These are phyloP conservation scores for Apiosordaria backusii DNA, from an alignment of 495 filamentous ascomycete species.

Conservation along the genomic window DNA sequence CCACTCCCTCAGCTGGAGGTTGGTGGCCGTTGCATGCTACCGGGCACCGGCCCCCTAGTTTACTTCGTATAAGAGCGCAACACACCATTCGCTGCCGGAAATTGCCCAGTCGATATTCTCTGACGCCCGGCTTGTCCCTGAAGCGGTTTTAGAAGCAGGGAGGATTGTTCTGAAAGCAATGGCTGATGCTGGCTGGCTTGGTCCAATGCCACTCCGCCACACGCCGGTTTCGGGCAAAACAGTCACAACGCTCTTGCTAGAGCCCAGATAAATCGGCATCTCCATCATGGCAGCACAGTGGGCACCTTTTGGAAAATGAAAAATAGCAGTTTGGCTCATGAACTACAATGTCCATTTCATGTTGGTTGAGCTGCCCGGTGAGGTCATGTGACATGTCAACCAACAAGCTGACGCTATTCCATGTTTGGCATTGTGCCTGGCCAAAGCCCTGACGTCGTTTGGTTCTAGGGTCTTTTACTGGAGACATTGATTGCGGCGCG, in stretches of 20 bases:
- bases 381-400: background rate
- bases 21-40: background rate
- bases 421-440: conserved; percentile 14
- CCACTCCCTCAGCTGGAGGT: background rate
- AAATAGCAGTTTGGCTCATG: background rate
- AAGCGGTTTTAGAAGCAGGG: too few relatives aligned
- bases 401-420: background rate
- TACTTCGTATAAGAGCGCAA: background rate
- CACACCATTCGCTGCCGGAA: background rate
- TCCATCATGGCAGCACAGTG: background rate
- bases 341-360: background rate
- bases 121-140: too few relatives aligned
- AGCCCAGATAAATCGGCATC: background rate
- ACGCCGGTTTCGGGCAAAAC: background rate
- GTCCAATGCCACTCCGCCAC: background rate
- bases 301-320: too few relatives aligned
- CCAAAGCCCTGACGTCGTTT: conserved; percentile 27
- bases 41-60: background rate
- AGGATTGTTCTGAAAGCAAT: background rate
- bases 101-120: background rate
- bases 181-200: too few relatives aligned
- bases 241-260: background rate
- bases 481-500: conserved; percentile 7
- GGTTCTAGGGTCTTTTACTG: conserved; percentile 11
- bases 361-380: background rate